phyloP scores from a whole-genome alignment of 768 basidiomycete species.

The Leucosporidium yakuticum region DNA sequence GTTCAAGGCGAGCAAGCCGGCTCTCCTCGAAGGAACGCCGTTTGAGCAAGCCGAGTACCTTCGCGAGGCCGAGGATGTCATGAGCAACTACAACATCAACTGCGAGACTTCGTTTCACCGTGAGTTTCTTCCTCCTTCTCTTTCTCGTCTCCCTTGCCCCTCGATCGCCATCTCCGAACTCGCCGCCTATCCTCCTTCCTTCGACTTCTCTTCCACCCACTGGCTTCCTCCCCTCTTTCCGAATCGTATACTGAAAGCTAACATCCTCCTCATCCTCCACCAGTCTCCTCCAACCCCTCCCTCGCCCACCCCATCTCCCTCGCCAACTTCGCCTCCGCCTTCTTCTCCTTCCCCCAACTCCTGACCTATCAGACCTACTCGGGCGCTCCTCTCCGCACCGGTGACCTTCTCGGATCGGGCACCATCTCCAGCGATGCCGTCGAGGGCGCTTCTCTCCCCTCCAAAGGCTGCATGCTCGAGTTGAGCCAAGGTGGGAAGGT shows the following conservation, averaged over 20 bases:
- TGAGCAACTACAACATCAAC: constrained; percentile 7
- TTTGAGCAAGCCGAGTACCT: not conserved
- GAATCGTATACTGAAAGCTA: too few relatives aligned
- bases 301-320: not conserved
- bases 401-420: constrained; percentile 37
- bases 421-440: constrained; percentile 25
- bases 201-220: too few relatives aligned
- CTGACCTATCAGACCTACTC: constrained; percentile 33
- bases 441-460: not conserved
- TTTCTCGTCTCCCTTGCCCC: too few relatives aligned
- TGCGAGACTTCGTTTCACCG: not conserved
- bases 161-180: not conserved
- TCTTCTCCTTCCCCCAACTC: constrained; percentile 34
- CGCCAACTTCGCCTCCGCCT: constrained; percentile 10
- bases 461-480: constrained; percentile 28
- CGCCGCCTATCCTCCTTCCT: not conserved
- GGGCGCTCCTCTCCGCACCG: constrained; percentile 25
- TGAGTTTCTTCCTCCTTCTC: not conserved
- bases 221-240: too few relatives aligned
- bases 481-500: not conserved
- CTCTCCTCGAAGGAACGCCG: not conserved
- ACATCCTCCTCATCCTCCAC: not conserved
- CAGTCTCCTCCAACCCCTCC: not conserved
- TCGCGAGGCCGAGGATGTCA: not conserved
- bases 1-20: constrained; percentile 20